Conservation (phyloP, 176 grass and related monocot species). For the Secale cereale region DNA sequence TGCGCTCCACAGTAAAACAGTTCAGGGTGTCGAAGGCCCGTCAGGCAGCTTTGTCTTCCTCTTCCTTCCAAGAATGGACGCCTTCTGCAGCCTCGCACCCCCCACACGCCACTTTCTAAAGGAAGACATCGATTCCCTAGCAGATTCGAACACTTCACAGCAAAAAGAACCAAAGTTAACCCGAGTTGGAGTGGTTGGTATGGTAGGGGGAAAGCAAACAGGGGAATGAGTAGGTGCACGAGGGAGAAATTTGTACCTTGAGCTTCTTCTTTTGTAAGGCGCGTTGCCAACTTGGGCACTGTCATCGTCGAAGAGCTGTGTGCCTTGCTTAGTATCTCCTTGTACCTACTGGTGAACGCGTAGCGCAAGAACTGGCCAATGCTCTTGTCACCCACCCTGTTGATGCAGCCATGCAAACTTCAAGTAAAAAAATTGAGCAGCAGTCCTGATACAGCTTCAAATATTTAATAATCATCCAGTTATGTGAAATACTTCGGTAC, state of each 20-base stretch:
- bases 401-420: neutral
- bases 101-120: conserved; percentile 80
- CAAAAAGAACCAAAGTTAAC: neutral
- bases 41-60: conserved; percentile 64
- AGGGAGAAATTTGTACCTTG: conserved; percentile 31
- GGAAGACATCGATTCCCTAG: conserved; percentile 68
- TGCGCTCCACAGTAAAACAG: neutral
- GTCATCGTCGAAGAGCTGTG: conserved; percentile 56
- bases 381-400: conserved; percentile 81
- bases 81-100: conserved; percentile 67
- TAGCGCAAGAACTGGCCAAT: conserved; percentile 73
- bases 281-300: conserved; percentile 58
- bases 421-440: neutral
- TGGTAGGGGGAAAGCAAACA: neutral
- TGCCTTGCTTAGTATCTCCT: conserved; percentile 91
- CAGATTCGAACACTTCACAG: conserved; percentile 59
- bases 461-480: too few relatives aligned
- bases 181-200: neutral
- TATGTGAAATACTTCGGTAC: too few relatives aligned
- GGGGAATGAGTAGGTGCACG: neutral
- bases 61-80: conserved; percentile 77
- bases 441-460: too few relatives aligned
- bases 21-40: conserved; percentile 32
- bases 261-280: conserved; percentile 83
- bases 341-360: conserved; percentile 77